Conservation (phyloP, 2,329 filamentous ascomycete species). For the Scortechinia acanthostroma region DNA sequence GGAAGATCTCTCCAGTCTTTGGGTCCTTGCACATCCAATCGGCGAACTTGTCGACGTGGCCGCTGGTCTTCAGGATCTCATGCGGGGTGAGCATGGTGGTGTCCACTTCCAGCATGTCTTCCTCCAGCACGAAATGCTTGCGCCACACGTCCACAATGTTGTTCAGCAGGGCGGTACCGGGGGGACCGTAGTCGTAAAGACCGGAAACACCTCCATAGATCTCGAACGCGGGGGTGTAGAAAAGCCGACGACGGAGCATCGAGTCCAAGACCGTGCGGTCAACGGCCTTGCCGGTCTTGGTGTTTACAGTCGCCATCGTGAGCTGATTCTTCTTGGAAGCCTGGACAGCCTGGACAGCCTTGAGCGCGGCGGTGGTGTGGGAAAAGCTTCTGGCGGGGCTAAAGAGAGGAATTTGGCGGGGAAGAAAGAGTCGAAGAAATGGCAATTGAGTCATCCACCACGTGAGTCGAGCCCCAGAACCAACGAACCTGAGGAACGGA, state of each 20-base stretch:
- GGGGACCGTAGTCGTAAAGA: constrained; percentile 67
- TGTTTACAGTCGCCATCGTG: constrained; percentile 55
- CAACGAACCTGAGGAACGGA: too few species aligned
- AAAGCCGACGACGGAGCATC: constrained; percentile 79
- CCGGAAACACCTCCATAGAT: constrained; percentile 86
- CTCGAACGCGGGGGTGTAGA: constrained; percentile 93
- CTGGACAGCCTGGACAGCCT: not conserved
- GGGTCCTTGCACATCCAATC: constrained; percentile 99
- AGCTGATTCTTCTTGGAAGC: constrained; percentile 7
- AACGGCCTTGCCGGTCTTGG: constrained; percentile 82
- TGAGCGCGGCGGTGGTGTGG: constrained; percentile 28
- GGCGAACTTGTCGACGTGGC: constrained; percentile 95
- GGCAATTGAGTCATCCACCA: constrained; percentile 1
- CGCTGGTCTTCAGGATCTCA: constrained; percentile 88
- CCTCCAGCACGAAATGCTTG: constrained; percentile 68
- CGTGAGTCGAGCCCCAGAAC: not conserved
- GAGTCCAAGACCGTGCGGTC: constrained; percentile 77
- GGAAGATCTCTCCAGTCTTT: constrained; percentile 91
- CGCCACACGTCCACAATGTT: constrained; percentile 69
- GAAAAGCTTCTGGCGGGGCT: constrained; percentile 12
- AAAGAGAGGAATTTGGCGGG: constrained; percentile 5
- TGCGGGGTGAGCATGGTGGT: constrained; percentile 90
- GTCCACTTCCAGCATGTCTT: constrained; percentile 71
- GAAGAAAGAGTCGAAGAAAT: constrained; percentile 5
- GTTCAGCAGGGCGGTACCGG: constrained; percentile 61